A percentile compares a stretch with the other conserved stretches of the same genome.
These are phyloP conservation scores for Penicillium sp. DNA, from an alignment of 2,329 filamentous ascomycete species.

Conservation along the genomic window DNA sequence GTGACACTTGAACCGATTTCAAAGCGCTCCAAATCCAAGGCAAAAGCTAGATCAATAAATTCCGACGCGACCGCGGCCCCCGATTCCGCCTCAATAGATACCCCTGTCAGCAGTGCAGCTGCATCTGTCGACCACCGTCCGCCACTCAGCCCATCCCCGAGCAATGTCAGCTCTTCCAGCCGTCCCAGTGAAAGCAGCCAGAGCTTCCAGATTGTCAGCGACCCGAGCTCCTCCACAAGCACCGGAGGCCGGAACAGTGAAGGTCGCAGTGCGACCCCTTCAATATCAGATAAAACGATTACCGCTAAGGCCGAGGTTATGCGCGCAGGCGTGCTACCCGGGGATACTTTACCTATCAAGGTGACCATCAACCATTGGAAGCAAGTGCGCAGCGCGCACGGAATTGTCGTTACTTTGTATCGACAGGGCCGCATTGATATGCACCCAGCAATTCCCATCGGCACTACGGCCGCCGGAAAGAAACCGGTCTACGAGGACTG, in stretches of 20 bases:
- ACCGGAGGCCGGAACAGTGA: conserved; percentile 52
- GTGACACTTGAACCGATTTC: conserved; percentile 88
- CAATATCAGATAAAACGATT: conserved; percentile 74
- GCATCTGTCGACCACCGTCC: conserved; percentile 41
- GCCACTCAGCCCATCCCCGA: conserved; percentile 58
- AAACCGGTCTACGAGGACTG: conserved; percentile 78
- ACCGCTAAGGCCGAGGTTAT: conserved; percentile 82
- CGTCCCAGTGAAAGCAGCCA: conserved; percentile 66
- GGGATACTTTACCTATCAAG: conserved; percentile 78
- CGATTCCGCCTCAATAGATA: conserved; percentile 52
- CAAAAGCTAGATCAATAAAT: conserved; percentile 50
- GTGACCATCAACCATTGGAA: conserved; percentile 87
- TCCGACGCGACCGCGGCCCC: conserved; percentile 40
- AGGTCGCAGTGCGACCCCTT: conserved; percentile 54
- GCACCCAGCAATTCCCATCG: conserved; percentile 63
- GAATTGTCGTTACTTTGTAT: conserved; percentile 90
- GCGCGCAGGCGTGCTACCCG: conserved; percentile 81
- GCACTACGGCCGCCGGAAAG: conserved; percentile 65
- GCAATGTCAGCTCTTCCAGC: conserved; percentile 73
- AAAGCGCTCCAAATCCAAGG: conserved; percentile 66
- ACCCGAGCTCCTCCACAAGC: conserved; percentile 47
- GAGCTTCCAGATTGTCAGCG: conserved; percentile 57
- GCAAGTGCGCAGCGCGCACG: conserved; percentile 84
- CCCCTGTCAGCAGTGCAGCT: conserved; percentile 47
- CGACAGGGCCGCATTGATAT: conserved; percentile 89